These are phyloP conservation scores for Sphagnurus paluster DNA, from an alignment of 1,284 basidiomycete genomes.

Conservation along the genomic window DNA sequence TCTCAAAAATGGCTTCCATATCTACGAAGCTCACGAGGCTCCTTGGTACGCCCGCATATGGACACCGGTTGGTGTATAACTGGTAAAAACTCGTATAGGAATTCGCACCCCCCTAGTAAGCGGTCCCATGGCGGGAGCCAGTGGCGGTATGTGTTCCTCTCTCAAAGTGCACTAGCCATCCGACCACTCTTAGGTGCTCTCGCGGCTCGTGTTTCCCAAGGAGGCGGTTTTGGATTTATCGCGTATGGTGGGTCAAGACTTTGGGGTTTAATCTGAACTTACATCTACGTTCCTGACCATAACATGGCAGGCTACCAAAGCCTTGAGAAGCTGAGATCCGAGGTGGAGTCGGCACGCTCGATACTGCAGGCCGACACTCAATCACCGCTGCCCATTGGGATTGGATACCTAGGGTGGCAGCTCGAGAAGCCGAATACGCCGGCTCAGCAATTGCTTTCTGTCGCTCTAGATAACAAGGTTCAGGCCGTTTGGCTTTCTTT, in stretches of 20 bases:
- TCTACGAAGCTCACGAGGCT: slow-evolving; percentile 22
- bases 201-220: slow-evolving; percentile 60
- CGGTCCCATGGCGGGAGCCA: slow-evolving; percentile 69
- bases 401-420: slow-evolving; percentile 73
- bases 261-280: background rate
- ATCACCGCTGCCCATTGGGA: slow-evolving; percentile 58
- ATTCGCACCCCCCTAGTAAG: slow-evolving; percentile 58
- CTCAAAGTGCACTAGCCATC: background rate
- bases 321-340: slow-evolving; percentile 41
- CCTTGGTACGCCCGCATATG: slow-evolving; percentile 13
- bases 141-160: slow-evolving; percentile 39
- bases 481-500: slow-evolving; percentile 74
- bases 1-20: slow-evolving; percentile 17
- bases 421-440: slow-evolving; percentile 47
- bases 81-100: slow-evolving; percentile 29
- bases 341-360: slow-evolving; percentile 50
- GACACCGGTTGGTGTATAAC: background rate
- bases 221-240: slow-evolving; percentile 73
- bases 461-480: slow-evolving; percentile 56
- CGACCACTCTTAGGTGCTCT: slow-evolving; percentile 39
- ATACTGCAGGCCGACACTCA: slow-evolving; percentile 32
- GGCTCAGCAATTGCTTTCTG: slow-evolving; percentile 42
- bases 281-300: slow-evolving; percentile 7
- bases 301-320: slow-evolving; percentile 41
- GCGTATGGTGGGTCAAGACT: slow-evolving; percentile 44